A percentile compares a stretch with the other conserved stretches of the same genome.
Evolutionary conservation across 495 filamentous ascomycete genomes (phyloP).

Genomic region (Elaphomyces granulatus): DNA sequence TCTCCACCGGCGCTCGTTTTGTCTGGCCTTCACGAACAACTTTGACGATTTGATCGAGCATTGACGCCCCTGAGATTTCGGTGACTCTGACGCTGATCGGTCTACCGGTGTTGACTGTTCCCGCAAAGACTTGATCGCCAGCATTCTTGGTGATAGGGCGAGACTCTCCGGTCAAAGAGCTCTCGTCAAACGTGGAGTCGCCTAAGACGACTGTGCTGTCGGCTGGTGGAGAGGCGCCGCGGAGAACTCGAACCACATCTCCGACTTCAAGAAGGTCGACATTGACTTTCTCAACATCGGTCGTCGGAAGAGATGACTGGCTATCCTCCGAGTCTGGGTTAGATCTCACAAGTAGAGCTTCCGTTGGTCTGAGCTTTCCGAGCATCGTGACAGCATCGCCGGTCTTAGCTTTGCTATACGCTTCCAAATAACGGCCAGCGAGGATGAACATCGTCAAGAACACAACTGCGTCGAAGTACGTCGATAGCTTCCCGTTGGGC

Average conservation of each 20-base stretch:
- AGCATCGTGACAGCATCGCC: conserved; percentile 77
- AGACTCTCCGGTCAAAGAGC: conserved; percentile 86
- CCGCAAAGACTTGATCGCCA: conserved; percentile 66
- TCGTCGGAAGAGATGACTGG: conserved; percentile 2
- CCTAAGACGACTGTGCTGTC: conserved; percentile 54
- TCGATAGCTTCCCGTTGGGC: conserved; percentile 38
- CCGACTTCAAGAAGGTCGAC: conserved; percentile 72
- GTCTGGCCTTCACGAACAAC: conserved; percentile 88
- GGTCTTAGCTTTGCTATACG: conserved; percentile 84
- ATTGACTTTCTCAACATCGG: conserved; percentile 29
- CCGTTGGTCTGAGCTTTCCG: conserved; percentile 61
- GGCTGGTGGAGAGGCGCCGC: conserved; percentile 72
- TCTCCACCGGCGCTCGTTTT: conserved; percentile 71
- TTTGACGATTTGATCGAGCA: conserved; percentile 84
- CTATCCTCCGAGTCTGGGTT: conserved; percentile 4
- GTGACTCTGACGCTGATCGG: conserved; percentile 58
- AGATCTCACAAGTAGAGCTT: conserved; percentile 44
- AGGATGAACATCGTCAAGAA: conserved; percentile 90
- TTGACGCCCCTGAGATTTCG: conserved; percentile 57
- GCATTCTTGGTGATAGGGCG: conserved; percentile 51
- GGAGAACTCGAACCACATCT: conserved; percentile 59
- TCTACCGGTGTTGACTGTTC: conserved; percentile 69
- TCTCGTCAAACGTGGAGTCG: conserved; percentile 67
- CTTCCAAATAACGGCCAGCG: conserved; percentile 65
- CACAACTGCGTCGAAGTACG: conserved; percentile 90